Conservation (phyloP, 83 land plant species). For the Picea abies region DNA sequence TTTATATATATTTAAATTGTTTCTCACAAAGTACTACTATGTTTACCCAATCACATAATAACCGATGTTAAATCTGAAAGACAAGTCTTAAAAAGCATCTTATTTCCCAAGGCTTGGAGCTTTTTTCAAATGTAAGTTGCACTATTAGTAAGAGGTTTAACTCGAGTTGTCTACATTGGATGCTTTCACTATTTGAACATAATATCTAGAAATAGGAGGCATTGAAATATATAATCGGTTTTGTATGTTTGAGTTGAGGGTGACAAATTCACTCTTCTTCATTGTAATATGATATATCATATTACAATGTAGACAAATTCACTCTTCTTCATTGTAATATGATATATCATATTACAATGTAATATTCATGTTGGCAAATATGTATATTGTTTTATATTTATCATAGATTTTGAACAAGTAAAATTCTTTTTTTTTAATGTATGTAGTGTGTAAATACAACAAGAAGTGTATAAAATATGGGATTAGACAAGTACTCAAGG, state of each 20-base stretch:
- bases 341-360: no score
- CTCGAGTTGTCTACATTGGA: background rate
- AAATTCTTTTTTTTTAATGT: background rate
- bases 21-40: background rate
- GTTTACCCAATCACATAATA: constrained; percentile 50
- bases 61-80: constrained; percentile 64
- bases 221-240: background rate
- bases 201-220: background rate
- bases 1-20: background rate
- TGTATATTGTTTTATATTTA: constrained; percentile 27
- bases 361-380: constrained; percentile 84
- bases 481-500: background rate
- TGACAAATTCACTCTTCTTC: no score
- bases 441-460: background rate
- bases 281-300: no score
- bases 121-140: constrained; percentile 83
- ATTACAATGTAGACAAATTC: no score
- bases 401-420: background rate
- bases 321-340: constrained; percentile 52
- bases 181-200: constrained; percentile 4
- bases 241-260: constrained; percentile 65
- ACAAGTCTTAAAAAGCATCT: constrained; percentile 91
- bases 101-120: constrained; percentile 93
- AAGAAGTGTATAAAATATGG: background rate
- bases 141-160: background rate